phyloP scores from a whole-genome alignment of 768 basidiomycete species.

The Chalciporus chontae region DNA sequence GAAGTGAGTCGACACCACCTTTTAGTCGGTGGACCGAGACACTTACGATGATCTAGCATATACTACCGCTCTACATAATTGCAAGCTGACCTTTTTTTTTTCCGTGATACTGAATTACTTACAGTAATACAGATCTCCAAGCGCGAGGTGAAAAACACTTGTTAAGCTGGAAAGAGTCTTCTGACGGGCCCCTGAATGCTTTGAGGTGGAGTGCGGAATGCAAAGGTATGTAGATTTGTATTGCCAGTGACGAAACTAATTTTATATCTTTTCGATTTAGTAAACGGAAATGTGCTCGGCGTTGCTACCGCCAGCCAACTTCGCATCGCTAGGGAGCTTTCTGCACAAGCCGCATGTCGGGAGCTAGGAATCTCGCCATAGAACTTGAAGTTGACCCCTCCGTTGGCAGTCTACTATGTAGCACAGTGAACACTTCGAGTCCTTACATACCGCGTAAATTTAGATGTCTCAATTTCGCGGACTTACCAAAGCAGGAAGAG shows the following conservation, averaged over 20 bases:
- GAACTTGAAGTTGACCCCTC: not conserved
- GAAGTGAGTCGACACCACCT: conserved; percentile 16
- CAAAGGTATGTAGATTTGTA: conserved; percentile 42
- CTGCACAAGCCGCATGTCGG: conserved; percentile 43
- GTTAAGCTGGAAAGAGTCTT: conserved; percentile 40
- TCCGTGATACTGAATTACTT: not conserved
- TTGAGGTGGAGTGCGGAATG: conserved; percentile 52
- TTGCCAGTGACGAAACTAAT: not conserved
- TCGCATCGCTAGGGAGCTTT: conserved; percentile 43
- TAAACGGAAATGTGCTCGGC: conserved; percentile 46
- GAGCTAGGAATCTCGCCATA: conserved; percentile 23
- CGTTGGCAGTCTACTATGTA: too few species aligned
- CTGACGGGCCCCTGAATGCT: conserved; percentile 40
- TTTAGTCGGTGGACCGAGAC: not conserved
- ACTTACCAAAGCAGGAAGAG: conserved; percentile 24
- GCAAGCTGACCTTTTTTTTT: conserved; percentile 29
- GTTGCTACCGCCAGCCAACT: conserved; percentile 43
- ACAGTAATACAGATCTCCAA: conserved; percentile 36
- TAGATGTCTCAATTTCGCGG: conserved; percentile 16
- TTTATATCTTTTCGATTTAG: conserved; percentile 30
- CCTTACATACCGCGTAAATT: not conserved
- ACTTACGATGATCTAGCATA: conserved; percentile 27
- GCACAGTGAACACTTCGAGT: too few species aligned
- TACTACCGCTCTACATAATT: conserved; percentile 42
- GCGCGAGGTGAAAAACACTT: conserved; percentile 23